Conservation (phyloP, 257 asterid genomes). For the Nicotiana noctiflora region DNA sequence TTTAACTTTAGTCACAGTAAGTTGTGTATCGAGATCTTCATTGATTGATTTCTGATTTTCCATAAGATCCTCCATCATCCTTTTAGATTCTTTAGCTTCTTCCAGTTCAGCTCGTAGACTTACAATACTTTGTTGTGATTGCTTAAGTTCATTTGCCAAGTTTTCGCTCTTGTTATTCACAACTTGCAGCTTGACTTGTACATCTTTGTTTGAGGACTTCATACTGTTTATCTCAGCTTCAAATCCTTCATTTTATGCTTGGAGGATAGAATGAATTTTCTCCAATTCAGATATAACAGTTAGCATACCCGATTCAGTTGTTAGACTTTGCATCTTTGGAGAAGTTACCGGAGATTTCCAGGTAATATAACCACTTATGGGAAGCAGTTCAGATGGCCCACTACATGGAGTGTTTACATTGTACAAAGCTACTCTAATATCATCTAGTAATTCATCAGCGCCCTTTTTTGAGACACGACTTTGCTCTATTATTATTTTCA, state of each 20-base stretch:
- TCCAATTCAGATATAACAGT: conserved; percentile 51
- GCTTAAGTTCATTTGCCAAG: conserved; percentile 26
- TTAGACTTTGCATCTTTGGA: conserved; percentile 26
- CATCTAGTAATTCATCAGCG: conserved; percentile 51
- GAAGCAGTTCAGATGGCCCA: conserved; percentile 24
- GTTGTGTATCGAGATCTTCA: conserved; percentile 71
- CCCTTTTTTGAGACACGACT: conserved; percentile 36
- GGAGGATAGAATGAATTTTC: conserved; percentile 33
- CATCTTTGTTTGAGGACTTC: conserved; percentile 25
- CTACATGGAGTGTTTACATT: neutral
- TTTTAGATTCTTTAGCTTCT: conserved; percentile 40
- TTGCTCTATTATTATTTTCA: conserved; percentile 36
- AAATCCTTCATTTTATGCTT: conserved; percentile 38
- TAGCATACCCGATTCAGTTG: conserved; percentile 35
- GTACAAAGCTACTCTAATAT: conserved; percentile 31
- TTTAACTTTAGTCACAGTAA: conserved; percentile 37
- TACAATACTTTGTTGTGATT: conserved; percentile 20
- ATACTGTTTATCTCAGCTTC: conserved; percentile 30
- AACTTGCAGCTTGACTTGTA: conserved; percentile 21
- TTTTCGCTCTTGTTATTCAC: conserved; percentile 18
- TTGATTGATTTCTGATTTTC: conserved; percentile 57
- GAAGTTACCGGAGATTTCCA: conserved; percentile 65
- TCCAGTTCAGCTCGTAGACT: conserved; percentile 34
- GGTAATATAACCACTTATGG: conserved; percentile 46
- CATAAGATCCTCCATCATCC: conserved; percentile 42